A percentile compares a stretch with the other conserved stretches of the same genome.
phyloP scores from a whole-genome alignment of 441 rosid genomes.

The Euphorbia celastroides region DNA sequence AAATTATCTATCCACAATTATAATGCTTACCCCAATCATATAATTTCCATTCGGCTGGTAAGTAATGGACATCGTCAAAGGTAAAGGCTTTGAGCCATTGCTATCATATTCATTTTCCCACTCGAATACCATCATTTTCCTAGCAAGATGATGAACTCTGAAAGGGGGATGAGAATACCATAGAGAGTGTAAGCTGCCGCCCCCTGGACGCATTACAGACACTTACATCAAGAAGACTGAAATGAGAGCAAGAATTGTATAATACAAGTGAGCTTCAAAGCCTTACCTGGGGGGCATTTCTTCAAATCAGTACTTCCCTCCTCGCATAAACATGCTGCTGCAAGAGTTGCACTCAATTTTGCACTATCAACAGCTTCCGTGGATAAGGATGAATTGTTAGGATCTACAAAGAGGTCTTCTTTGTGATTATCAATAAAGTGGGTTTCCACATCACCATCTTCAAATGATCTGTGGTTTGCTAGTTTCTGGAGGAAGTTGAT shows the following conservation, averaged over 20 bases:
- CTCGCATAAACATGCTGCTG: slow-evolving; percentile 71
- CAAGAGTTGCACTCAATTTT: slow-evolving; percentile 49
- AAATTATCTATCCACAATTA: slow-evolving; percentile 18
- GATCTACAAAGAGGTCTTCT: slow-evolving; percentile 68
- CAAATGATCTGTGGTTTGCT: slow-evolving; percentile 69
- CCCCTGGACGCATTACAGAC: slow-evolving; percentile 42
- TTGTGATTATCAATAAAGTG: slow-evolving; percentile 87
- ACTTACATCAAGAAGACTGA: slow-evolving; percentile 17
- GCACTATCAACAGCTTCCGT: slow-evolving; percentile 44
- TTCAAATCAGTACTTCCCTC: slow-evolving; percentile 41
- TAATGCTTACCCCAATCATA: slow-evolving; percentile 54
- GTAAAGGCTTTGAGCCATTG: slow-evolving; percentile 38
- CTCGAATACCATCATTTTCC: slow-evolving; percentile 55
- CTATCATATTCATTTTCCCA: slow-evolving; percentile 63
- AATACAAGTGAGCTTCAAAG: slow-evolving; percentile 26
- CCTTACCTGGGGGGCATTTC: slow-evolving; percentile 45
- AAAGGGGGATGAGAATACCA: slow-evolving; percentile 87
- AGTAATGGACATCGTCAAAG: slow-evolving; percentile 38
- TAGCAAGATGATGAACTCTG: slow-evolving; percentile 69
- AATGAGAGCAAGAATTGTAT: slow-evolving; percentile 16
- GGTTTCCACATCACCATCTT: slow-evolving; percentile 82
- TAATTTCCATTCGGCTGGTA: slow-evolving; percentile 60
- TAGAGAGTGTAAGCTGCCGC: slow-evolving; percentile 37
- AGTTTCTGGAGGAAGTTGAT: slow-evolving; percentile 76
- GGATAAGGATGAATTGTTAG: slow-evolving; percentile 37